These are phyloP conservation scores for Zymoseptoria ardabiliae DNA, from an alignment of 2,329 filamentous ascomycete species.

Conservation along the genomic window DNA sequence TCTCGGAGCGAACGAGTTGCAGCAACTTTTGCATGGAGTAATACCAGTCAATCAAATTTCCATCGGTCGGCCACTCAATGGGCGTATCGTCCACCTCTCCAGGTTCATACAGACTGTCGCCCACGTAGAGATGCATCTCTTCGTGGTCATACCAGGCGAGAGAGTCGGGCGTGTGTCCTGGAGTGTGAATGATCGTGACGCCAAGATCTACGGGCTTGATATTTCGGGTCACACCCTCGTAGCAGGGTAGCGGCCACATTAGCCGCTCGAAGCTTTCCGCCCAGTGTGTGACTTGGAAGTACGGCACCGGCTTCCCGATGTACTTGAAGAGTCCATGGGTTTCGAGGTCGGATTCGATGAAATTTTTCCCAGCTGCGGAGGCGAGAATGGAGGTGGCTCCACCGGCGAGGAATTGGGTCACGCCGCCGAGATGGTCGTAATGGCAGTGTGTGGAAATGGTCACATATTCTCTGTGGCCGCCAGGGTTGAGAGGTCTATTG, in stretches of 20 bases:
- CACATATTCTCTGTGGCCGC: constrained; percentile 28
- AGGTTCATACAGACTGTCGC: constrained; percentile 41
- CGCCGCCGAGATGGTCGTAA: constrained; percentile 36
- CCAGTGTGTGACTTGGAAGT: constrained; percentile 38
- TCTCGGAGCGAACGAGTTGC: constrained; percentile 30
- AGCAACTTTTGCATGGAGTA: constrained; percentile 31
- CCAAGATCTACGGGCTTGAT: constrained; percentile 21
- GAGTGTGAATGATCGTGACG: constrained; percentile 40
- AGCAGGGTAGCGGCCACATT: constrained; percentile 9
- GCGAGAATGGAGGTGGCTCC: constrained; percentile 28
- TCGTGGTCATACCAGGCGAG: constrained; percentile 40
- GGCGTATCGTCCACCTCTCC: constrained; percentile 28
- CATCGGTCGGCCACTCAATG: constrained; percentile 35
- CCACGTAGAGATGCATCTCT: constrained; percentile 40
- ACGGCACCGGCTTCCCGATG: constrained; percentile 31
- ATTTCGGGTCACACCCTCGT: neutral
- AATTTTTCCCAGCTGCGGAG: constrained; percentile 32
- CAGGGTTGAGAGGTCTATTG: constrained; percentile 33
- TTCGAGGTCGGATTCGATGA: constrained; percentile 35
- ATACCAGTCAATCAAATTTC: constrained; percentile 34
- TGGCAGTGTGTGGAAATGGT: constrained; percentile 44
- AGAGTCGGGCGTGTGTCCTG: constrained; percentile 42
- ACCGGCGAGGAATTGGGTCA: constrained; percentile 30
- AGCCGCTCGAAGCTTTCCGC: constrained; percentile 33
- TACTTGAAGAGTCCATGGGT: constrained; percentile 37